Evolutionary conservation across 2,329 filamentous ascomycete genomes (phyloP), one percentile per base, ranked within the genome.

Genomic region (Pseudogymnoascus sp.): DNA sequence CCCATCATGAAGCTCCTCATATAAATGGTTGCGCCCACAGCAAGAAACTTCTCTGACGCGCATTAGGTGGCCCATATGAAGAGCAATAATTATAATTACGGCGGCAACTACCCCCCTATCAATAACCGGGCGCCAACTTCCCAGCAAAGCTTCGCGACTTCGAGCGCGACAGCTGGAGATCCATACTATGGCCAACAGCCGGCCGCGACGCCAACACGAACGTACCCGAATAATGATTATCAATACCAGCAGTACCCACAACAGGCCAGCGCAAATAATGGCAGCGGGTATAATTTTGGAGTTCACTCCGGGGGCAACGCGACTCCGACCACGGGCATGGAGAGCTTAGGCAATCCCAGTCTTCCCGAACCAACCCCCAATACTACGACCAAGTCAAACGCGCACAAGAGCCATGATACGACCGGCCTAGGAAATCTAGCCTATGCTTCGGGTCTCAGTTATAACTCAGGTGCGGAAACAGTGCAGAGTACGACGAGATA

Each of bases 241-340:
- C 33, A 58, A 18, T 58, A 58, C 18, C 33, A 38, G 57, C 57
- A 58, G 37, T 37, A 58, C 57, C 57, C 57, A 38, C 57, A 58
- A 28, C 33, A 36, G 33, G 4, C 18, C 57, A 38, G 18, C 18
- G 18, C 57, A 14, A 58, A 36, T 36, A 38, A 36, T 22, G 36
- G 36, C 57, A 33, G 36, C 16, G 36, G 33, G 30, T 58, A 58
- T 28, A 58, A 58, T 58, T 58, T 30, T 30, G 54, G 54, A 22
- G 54, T 22, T n/a, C 37, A 37, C 25, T 50, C 25, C 2, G 43
- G 43, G 25, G 43, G 43, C 1, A 37, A 28, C 30, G 12, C 54
- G 54, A 7, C 54, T 14, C 18, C 33, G 30, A 22, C 18, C 16
- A 33, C 54, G 25, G 36, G 36, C 36, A 38, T 38, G 33, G 36